Evolutionary conservation across 2,329 filamentous ascomycete genomes (phyloP), one percentile per base, ranked within the genome.

Genomic region (Septoria linicola): DNA sequence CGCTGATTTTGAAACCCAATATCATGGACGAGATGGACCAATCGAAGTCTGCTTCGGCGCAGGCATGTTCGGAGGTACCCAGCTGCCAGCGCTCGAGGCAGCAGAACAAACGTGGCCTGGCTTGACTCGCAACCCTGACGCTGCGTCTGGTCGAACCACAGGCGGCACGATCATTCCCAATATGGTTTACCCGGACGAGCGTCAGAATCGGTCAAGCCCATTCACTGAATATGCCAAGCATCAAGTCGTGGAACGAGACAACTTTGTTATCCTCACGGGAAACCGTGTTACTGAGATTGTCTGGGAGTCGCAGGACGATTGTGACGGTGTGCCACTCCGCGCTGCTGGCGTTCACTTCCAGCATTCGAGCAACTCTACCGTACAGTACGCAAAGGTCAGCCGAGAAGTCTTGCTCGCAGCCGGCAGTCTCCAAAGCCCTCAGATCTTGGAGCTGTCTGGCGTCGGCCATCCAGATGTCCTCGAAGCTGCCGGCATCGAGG

Each of bases 361-460:
- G 44, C 44, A 51, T 8, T 58, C 45, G 11, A 32, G 31, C 8
- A 43, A 59, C 44, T 51, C 54, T 30, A 40, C 55, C 4, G 32
- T 59, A 2, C 41, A 61, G 45, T 46, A 41, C 20, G 53, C 50
- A 10, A 65, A 60, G 4, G 69, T 62, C 58, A 60, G 53, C 8
- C 72, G 40, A 67, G 73, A 2, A 70, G 75, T 4, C 8, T 74
- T 86, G 27, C 64, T 86, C 2, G 76, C 77, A 3, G 81, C 80
- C 0, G 83, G 83, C 0, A 76, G 73, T 25, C 68, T 79, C 30
- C 75, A 77, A 62, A 81, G 77, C 11, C 83, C 76, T 3, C 80
- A 78, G 63, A 68, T 82, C 10, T 75, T 80, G 16, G 82, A 86
- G 55, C 70, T 84, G 1, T 84, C 81, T 0, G 82, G 83, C 0